A percentile compares a stretch with the other conserved stretches of the same genome.
Conservation (phyloP, 768 basidiomycete species). For the Calocybe cyanea region DNA sequence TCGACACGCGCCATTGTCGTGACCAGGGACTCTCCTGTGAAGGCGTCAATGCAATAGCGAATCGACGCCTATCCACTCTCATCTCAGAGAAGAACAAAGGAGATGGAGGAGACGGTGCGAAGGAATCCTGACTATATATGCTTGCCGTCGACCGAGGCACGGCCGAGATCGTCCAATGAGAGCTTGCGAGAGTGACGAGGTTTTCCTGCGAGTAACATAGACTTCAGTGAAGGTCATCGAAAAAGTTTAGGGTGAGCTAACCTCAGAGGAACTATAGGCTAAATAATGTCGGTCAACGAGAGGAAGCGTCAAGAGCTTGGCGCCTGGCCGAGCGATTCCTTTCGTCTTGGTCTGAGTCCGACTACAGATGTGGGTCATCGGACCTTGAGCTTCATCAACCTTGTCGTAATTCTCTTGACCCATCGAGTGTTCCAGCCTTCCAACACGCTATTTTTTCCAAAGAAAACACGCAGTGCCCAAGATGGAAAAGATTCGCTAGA, state of each 20-base stretch:
- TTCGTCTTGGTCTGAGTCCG: neutral
- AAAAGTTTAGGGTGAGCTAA: too few relatives aligned
- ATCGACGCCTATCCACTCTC: slow-evolving; percentile 17
- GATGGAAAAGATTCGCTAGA: neutral
- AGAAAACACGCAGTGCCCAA: neutral
- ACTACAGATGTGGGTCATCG: neutral
- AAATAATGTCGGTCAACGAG: slow-evolving; percentile 12
- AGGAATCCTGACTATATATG: slow-evolving; percentile 21
- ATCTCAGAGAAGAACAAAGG: slow-evolving; percentile 13
- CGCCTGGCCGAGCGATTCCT: slow-evolving; percentile 12
- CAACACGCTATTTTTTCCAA: neutral
- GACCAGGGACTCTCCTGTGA: slow-evolving; percentile 15
- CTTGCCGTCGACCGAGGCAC: slow-evolving; percentile 18
- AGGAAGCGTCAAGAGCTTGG: slow-evolving; percentile 10
- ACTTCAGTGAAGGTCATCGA: neutral
- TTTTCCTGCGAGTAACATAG: slow-evolving; percentile 7
- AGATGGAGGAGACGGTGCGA: slow-evolving; percentile 8
- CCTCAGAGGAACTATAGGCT: slow-evolving; percentile 3
- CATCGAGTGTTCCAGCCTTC: slow-evolving; percentile 1
- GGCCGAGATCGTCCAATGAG: slow-evolving; percentile 16
- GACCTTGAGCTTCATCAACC: neutral
- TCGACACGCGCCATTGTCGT: neutral
- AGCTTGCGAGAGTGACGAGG: slow-evolving; percentile 8
- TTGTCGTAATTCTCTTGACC: slow-evolving; percentile 8
- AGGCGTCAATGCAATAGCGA: slow-evolving; percentile 19